Evolutionary conservation across 768 basidiomycete genomes (phyloP).

Genomic region (Pleurotus tuber-regium): DNA sequence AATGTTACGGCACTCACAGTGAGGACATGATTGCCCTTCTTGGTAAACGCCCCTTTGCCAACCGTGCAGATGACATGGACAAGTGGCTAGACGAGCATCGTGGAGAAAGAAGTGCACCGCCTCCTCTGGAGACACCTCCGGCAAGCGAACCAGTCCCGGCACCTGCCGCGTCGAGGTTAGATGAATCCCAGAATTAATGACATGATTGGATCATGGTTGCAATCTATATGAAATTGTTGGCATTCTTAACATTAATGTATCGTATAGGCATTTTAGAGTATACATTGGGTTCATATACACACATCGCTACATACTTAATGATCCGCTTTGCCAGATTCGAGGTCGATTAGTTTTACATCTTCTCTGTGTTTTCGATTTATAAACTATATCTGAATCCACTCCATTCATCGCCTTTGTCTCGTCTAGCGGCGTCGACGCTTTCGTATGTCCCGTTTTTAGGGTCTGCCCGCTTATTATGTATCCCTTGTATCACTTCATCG

Average conservation of each 20-base stretch:
- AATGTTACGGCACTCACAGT: constrained; percentile 34
- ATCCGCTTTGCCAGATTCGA: background rate
- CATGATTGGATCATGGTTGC: background rate
- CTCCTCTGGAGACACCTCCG: constrained; percentile 53
- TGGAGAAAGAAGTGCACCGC: constrained; percentile 61
- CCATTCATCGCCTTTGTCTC: constrained; percentile 68
- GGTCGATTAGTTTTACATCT: background rate
- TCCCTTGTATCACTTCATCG: constrained; percentile 59
- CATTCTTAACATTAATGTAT: background rate
- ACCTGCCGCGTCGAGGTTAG: constrained; percentile 8
- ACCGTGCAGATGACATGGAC: constrained; percentile 89
- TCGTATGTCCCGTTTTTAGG: constrained; percentile 53
- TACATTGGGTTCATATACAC: constrained; percentile 4
- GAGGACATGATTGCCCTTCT: constrained; percentile 86
- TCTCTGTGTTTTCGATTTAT: constrained; percentile 22
- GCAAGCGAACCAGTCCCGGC: constrained; percentile 21
- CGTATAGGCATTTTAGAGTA: constrained; percentile 6
- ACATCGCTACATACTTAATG: background rate
- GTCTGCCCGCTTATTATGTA: constrained; percentile 40
- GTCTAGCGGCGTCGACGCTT: constrained; percentile 55
- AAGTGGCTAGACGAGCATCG: constrained; percentile 90
- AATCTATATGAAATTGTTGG: background rate
- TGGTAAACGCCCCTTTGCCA: constrained; percentile 79
- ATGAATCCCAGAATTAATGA: constrained; percentile 1
- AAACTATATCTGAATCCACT: constrained; percentile 72